Conservation (phyloP, 2,329 filamentous ascomycete genomes). For the Chrysoporthe puriensis region DNA sequence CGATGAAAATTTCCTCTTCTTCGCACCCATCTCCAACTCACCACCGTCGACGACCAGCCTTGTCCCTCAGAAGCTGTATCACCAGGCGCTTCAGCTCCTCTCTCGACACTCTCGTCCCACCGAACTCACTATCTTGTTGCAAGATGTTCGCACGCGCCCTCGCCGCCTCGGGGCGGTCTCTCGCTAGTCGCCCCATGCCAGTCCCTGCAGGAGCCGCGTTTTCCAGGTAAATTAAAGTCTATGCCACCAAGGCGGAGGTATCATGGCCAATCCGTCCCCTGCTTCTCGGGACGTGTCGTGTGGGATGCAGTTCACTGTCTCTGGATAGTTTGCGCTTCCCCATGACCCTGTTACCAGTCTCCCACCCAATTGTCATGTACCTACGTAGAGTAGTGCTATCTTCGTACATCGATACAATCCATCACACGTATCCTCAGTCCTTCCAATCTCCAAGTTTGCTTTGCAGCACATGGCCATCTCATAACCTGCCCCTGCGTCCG, state of each 20-base stretch:
- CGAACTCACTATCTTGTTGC: neutral
- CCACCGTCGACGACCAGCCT: neutral
- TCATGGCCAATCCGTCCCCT: neutral
- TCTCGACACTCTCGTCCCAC: neutral
- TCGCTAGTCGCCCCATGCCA: conserved; percentile 3
- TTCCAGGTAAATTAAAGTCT: conserved; percentile 14
- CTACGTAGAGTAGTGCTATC: conserved; percentile 5
- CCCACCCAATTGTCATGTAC: conserved; percentile 2
- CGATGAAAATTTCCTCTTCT: conserved; percentile 16
- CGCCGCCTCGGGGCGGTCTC: conserved; percentile 8
- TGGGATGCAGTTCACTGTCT: neutral
- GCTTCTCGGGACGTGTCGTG: neutral
- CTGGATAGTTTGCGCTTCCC: neutral
- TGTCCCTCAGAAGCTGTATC: neutral
- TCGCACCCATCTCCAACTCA: neutral
- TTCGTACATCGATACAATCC: conserved; percentile 12
- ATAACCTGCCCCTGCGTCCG: neutral
- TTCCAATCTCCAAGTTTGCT: neutral
- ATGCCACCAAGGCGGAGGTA: neutral
- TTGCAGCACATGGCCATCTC: neutral
- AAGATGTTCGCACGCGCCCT: conserved; percentile 16
- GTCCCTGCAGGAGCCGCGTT: conserved; percentile 11
- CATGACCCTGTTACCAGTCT: neutral
- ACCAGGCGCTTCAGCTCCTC: neutral
- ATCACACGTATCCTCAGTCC: conserved; percentile 3